These are phyloP conservation scores for Amaranthus palmeri DNA, from an alignment of 148 eudicot genomes.

Conservation along the genomic window DNA sequence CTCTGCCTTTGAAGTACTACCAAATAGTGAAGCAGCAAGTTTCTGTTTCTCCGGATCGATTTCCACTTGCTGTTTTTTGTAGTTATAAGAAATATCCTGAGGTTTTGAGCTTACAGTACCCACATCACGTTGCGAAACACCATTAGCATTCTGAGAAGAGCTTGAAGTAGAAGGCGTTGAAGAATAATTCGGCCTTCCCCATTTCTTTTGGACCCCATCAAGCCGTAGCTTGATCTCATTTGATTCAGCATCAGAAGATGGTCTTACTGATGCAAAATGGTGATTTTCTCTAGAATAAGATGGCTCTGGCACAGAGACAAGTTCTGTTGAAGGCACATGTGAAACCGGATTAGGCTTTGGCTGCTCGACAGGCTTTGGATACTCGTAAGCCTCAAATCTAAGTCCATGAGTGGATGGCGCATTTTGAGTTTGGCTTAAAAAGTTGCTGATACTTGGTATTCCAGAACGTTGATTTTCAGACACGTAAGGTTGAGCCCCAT, in stretches of 20 bases:
- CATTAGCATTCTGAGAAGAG: constrained; percentile 40
- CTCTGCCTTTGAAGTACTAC: constrained; percentile 57
- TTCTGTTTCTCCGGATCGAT: constrained; percentile 75
- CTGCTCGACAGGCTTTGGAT: constrained; percentile 62
- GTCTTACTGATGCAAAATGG: constrained; percentile 29
- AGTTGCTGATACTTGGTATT: constrained; percentile 41
- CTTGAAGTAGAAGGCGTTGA: constrained; percentile 46
- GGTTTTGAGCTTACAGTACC: constrained; percentile 33
- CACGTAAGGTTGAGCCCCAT: constrained; percentile 90
- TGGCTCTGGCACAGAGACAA: constrained; percentile 65
- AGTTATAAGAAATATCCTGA: constrained; percentile 36
- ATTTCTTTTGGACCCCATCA: constrained; percentile 93
- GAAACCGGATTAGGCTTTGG: constrained; percentile 36
- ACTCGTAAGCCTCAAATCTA: constrained; percentile 91
- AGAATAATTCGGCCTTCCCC: constrained; percentile 81
- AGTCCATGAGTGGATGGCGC: constrained; percentile 68
- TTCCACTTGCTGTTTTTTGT: constrained; percentile 45
- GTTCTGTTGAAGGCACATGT: constrained; percentile 53
- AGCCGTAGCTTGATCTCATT: constrained; percentile 72
- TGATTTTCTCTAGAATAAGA: constrained; percentile 42
- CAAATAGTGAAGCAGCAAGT: constrained; percentile 93
- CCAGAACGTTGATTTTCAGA: constrained; percentile 72
- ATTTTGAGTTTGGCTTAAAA: constrained; percentile 48
- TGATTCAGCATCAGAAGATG: constrained; percentile 48
- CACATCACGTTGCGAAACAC: constrained; percentile 36